Evolutionary conservation across 257 asterid species (phyloP).

Genomic region (Capsicum baccatum): DNA sequence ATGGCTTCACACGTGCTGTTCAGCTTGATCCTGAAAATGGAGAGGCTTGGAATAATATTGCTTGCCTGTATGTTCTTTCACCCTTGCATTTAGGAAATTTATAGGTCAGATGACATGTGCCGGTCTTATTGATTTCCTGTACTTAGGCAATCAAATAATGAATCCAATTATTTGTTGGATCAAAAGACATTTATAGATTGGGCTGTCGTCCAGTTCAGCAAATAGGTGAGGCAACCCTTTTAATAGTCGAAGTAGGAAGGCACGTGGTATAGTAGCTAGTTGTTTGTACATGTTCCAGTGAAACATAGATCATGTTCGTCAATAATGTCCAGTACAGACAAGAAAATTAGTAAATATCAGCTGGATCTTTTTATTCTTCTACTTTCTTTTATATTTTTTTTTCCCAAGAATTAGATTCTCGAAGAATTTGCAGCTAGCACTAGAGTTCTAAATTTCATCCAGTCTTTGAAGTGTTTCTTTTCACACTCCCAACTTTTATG

Average conservation of each 20-base stretch:
- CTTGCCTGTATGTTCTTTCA: constrained; percentile 56
- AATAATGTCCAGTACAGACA: not conserved
- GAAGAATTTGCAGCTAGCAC: constrained; percentile 5
- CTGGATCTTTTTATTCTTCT: constrained; percentile 18
- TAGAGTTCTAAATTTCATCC: not conserved
- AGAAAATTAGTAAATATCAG: constrained; percentile 16
- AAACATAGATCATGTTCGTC: constrained; percentile 6
- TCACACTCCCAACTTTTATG: not conserved
- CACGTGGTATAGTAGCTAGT: constrained; percentile 9
- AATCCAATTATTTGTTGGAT: constrained; percentile 14
- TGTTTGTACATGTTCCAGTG: not conserved
- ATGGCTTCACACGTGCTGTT: constrained; percentile 86
- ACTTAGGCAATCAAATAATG: not conserved
- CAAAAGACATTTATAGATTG: constrained; percentile 3
- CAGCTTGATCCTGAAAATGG: constrained; percentile 98
- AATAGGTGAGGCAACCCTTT: not conserved
- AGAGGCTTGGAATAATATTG: constrained; percentile 97
- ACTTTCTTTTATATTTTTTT: not conserved
- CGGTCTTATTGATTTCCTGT: not conserved
- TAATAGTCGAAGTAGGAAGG: constrained; percentile 3
- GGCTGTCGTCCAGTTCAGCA: not conserved
- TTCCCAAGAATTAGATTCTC: constrained; percentile 11
- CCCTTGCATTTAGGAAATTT: constrained; percentile 18
- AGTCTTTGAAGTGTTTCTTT: not conserved
- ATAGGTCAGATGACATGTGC: constrained; percentile 3